phyloP scores from a whole-genome alignment of 2,329 filamentous ascomycete genomes.

The Salinomyces thailandicus region DNA sequence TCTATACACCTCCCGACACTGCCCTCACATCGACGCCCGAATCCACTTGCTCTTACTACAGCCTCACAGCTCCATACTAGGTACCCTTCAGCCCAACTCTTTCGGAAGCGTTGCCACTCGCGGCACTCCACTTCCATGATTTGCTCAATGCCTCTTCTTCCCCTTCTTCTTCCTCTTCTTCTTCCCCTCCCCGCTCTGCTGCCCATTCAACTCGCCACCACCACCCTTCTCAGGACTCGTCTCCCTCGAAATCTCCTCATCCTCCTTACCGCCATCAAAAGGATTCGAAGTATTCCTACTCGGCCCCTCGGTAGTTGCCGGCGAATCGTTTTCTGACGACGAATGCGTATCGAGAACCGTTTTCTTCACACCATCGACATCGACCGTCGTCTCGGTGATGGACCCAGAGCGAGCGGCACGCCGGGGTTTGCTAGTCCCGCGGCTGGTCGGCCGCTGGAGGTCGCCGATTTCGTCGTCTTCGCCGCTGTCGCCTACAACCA shows the following conservation, averaged over 20 bases:
- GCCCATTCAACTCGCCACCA: neutral
- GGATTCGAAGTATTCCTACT: neutral
- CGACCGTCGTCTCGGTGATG: conserved; percentile 69
- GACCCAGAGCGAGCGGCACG: conserved; percentile 55
- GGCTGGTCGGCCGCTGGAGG: conserved; percentile 18
- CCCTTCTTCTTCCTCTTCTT: conserved; percentile 7
- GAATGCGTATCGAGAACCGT: conserved; percentile 56
- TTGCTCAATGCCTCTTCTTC: conserved; percentile 2
- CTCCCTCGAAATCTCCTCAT: neutral
- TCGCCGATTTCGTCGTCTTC: conserved; percentile 12
- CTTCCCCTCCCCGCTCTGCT: conserved; percentile 1
- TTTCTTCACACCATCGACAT: conserved; percentile 64
- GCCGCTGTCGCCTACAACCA: conserved; percentile 4
- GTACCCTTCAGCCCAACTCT: no score
- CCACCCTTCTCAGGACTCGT: neutral
- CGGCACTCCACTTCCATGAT: neutral
- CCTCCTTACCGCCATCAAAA: neutral
- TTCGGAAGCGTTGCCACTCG: neutral
- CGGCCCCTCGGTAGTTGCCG: neutral
- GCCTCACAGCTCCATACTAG: no score
- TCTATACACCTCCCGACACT: no score
- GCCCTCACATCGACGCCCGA: no score
- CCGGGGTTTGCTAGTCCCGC: conserved; percentile 31
- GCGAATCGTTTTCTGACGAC: neutral
- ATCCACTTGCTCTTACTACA: no score